Evolutionary conservation across 306 rosid genomes (phyloP), one percentile per base, ranked within the genome.

Genomic region (Bauhinia variegata): DNA sequence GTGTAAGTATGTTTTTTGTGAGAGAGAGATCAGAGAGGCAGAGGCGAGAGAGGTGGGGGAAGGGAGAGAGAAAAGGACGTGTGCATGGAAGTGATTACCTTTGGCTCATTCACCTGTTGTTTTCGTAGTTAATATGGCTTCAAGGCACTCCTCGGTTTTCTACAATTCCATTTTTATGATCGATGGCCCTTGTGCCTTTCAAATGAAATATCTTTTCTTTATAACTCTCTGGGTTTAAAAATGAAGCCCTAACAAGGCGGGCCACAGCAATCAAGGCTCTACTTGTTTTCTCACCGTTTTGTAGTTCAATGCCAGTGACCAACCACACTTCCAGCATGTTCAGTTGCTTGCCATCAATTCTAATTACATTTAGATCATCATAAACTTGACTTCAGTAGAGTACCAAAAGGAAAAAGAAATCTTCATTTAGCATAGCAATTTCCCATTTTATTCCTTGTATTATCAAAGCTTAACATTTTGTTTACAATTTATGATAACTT

Each of bases 11-110:
- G 28, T n/a, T 23, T 1, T 23, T 23, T 23, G 2, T 32, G 49
- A 1, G 52, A 4, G 48, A 50, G 71, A 58, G 75, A n/a, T n/a
- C n/a, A 75, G 75, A 70, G 77, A 67, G 32, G 70, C 81, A 79
- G 79, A 77, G 67, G 80, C 75, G 83, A 80, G 78, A 83, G 86
- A 80, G 83, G 84, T 74, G 84, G 86, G 83, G 88, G 84, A 68
- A 76, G 61, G 77, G 62, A 78, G 82, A 71, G 56, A 51, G 97
- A 91, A 88, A 91, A 84, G 86, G 97, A 91, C 95, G 74, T 87
- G 85, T 91, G 97, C 96, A 88, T 88, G 96, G 85, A 85, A 77
- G 89, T 80, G 85, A 88, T 89, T 80, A 89, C 80, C 85, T 82
- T 86, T 89, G 83, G 72, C 66, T 79, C 89, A 83, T 78, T 85